phyloP scores from a whole-genome alignment of 1,139 yeast genomes.

The Kurtzmaniella natalensis region DNA sequence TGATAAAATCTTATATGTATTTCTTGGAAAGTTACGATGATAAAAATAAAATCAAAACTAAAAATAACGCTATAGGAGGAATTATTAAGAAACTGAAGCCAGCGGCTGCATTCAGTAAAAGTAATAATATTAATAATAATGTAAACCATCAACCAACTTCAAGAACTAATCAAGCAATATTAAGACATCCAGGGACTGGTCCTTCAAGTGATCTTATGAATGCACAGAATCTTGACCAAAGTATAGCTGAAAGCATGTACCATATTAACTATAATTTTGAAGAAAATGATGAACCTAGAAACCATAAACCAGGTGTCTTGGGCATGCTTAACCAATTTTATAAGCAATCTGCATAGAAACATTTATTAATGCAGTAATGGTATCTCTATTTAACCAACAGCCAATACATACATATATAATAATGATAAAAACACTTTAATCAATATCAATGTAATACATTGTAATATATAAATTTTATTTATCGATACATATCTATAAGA shows the following conservation, averaged over 20 bases:
- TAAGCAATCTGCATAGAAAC: slow-evolving; percentile 50
- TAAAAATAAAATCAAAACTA: slow-evolving; percentile 1
- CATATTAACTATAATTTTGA: slow-evolving; percentile 27
- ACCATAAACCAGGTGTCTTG: slow-evolving; percentile 60
- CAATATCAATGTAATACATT: too few species aligned
- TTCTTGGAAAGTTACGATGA: slow-evolving; percentile 74
- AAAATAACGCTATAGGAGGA: too few species aligned
- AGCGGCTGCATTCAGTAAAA: background rate
- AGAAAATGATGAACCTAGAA: slow-evolving; percentile 21
- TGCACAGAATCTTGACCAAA: slow-evolving; percentile 13
- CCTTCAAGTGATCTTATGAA: too few species aligned
- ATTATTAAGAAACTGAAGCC: background rate
- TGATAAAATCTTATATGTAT: slow-evolving; percentile 86
- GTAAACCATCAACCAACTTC: background rate
- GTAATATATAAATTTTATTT: too few species aligned
- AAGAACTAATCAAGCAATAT: background rate
- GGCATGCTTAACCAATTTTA: slow-evolving; percentile 84
- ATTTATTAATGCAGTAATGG: too few species aligned
- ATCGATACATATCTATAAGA: too few species aligned
- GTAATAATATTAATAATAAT: background rate
- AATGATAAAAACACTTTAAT: too few species aligned
- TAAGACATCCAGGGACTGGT: too few species aligned
- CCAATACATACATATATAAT: too few species aligned
- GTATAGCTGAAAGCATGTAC: slow-evolving; percentile 24
- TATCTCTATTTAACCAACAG: too few species aligned